Evolutionary conservation across 805 yeast genomes (phyloP).

Genomic region (Babjeviella inositovora): DNA sequence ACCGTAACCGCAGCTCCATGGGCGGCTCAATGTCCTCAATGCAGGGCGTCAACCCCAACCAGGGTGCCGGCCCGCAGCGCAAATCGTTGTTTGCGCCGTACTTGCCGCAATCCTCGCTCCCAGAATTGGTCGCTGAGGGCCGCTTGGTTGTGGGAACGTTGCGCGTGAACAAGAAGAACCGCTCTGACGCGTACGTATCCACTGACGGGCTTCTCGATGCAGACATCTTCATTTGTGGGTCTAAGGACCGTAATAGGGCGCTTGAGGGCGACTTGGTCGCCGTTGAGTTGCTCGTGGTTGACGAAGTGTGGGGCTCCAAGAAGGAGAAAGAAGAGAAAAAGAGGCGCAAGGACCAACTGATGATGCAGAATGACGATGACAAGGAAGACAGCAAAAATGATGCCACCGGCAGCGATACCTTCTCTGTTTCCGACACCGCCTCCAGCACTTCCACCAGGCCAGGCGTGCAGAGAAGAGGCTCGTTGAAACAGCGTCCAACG

Average conservation of each 20-base stretch:
- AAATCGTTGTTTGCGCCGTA: conserved; percentile 92
- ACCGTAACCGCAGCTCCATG: conserved; percentile 63
- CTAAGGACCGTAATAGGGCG: conserved; percentile 95
- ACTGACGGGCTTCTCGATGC: conserved; percentile 94
- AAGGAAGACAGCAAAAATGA: conserved; percentile 5
- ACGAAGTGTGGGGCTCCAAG: conserved; percentile 95
- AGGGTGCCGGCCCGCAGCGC: conserved; percentile 28
- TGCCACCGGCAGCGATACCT: conserved; percentile 11
- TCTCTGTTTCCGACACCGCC: conserved; percentile 14
- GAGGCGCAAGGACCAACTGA: conserved; percentile 53
- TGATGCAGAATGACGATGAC: conserved; percentile 1
- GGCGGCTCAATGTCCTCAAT: conserved; percentile 42
- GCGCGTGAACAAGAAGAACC: conserved; percentile 88
- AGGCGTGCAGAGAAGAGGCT: conserved; percentile 59
- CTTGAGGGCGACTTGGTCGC: conserved; percentile 95
- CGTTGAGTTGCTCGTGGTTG: conserved; percentile 83
- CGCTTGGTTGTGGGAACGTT: conserved; percentile 82
- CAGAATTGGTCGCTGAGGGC: conserved; percentile 80
- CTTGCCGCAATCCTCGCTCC: conserved; percentile 83
- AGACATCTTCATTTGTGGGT: conserved; percentile 94
- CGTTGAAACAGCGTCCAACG: conserved; percentile 87
- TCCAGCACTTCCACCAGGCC: conserved; percentile 15
- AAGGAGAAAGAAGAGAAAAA: conserved; percentile 96
- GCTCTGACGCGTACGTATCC: conserved; percentile 97
- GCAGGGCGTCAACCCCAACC: conserved; percentile 11